Evolutionary conservation across 2,329 filamentous ascomycete species (phyloP).

Genomic region (Cadophora gregata): DNA sequence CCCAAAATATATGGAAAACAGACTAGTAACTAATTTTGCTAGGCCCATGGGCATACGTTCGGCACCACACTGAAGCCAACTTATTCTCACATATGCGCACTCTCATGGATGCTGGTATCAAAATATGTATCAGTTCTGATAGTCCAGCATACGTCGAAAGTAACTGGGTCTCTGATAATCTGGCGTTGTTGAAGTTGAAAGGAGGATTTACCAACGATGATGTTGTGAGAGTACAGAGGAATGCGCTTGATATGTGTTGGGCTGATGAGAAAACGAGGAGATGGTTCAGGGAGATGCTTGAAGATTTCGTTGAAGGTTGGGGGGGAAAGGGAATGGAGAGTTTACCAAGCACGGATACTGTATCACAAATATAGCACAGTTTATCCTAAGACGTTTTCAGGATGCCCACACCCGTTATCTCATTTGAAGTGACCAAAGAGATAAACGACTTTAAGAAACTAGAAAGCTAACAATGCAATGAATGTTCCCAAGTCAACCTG

Average conservation of each 20-base stretch:
- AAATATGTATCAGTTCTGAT: constrained; percentile 51
- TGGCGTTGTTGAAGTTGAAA: constrained; percentile 51
- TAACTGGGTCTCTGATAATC: constrained; percentile 55
- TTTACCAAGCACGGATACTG: neutral
- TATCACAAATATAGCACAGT: no score
- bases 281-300: constrained; percentile 6
- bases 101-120: constrained; percentile 50
- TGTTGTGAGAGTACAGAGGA: constrained; percentile 49
- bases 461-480: no score
- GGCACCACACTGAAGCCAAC: constrained; percentile 48
- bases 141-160: constrained; percentile 55
- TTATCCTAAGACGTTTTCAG: no score
- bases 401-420: no score
- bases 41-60: constrained; percentile 70
- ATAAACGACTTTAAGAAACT: no score
- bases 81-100: constrained; percentile 51
- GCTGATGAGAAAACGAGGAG: constrained; percentile 38
- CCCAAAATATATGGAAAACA: neutral
- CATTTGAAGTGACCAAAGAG: no score
- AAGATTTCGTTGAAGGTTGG: constrained; percentile 6
- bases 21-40: neutral
- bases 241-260: constrained; percentile 56
- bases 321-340: neutral
- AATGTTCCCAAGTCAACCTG: no score
- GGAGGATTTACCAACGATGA: constrained; percentile 50